These are phyloP conservation scores for Trifolium dubium DNA, from an alignment of 306 rosid genomes.

Conservation along the genomic window DNA sequence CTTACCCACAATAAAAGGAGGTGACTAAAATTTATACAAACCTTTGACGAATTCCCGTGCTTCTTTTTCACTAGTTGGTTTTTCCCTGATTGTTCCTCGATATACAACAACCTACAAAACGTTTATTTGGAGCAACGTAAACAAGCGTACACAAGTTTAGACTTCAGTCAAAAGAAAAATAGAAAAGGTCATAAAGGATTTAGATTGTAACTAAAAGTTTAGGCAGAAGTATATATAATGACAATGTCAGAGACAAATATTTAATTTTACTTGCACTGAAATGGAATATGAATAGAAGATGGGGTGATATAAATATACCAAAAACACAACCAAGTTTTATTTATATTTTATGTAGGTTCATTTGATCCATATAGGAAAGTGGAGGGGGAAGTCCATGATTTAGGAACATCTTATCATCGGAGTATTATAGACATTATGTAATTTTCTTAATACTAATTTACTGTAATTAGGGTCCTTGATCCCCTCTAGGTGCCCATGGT, in stretches of 20 bases:
- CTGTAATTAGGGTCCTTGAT: not conserved
- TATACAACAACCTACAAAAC: conserved; percentile 82
- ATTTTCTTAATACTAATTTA: too few species aligned
- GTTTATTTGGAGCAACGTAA: conserved; percentile 45
- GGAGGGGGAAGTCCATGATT: not conserved
- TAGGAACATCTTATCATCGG: not conserved
- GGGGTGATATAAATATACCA: not conserved
- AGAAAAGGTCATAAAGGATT: conserved; percentile 29
- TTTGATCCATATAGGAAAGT: not conserved
- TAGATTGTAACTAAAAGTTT: not conserved
- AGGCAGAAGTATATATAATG: conserved; percentile 2
- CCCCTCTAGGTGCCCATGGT: not conserved
- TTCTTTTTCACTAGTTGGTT: conserved; percentile 82
- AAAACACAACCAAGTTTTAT: not conserved
- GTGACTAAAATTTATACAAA: conserved; percentile 37
- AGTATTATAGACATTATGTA: not conserved
- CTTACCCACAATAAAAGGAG: conserved; percentile 28
- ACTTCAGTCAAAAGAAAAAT: conserved; percentile 32
- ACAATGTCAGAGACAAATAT: not conserved
- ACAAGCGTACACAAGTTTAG: conserved; percentile 27
- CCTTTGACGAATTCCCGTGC: conserved; percentile 90
- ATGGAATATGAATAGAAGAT: not conserved
- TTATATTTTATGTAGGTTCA: not conserved
- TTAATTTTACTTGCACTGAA: not conserved
- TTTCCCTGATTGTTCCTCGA: conserved; percentile 78